phyloP scores from a whole-genome alignment of 345 rosid species.

The Orychophragmus violaceus region DNA sequence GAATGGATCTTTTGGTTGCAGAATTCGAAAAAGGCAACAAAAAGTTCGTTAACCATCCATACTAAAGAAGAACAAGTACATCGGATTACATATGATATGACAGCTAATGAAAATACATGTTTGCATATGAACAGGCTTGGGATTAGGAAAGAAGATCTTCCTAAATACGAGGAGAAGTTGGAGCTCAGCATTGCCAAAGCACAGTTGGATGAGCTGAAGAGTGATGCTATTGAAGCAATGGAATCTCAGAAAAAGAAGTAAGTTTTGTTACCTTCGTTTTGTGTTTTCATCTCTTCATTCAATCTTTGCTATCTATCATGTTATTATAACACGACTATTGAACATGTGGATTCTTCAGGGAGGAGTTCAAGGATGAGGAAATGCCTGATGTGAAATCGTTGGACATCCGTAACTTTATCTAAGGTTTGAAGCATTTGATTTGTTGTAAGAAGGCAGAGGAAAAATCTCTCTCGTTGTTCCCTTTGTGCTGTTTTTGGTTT shows the following conservation, averaged over 20 bases:
- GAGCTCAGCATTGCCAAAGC: constrained; percentile 84
- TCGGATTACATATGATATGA: neutral
- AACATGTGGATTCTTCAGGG: constrained; percentile 40
- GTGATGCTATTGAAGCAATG: constrained; percentile 90
- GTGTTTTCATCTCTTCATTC: neutral
- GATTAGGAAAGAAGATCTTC: constrained; percentile 72
- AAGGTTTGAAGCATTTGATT: constrained; percentile 28
- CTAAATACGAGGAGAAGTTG: constrained; percentile 77
- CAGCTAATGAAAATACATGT: constrained; percentile 4
- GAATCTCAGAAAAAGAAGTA: constrained; percentile 92
- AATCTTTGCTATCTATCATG: neutral
- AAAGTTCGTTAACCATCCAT: constrained; percentile 41
- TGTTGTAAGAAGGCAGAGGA: constrained; percentile 20
- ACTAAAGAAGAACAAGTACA: neutral
- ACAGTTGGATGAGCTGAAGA: constrained; percentile 82
- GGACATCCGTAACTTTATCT: constrained; percentile 90
- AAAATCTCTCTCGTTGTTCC: neutral
- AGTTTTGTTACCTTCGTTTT: neutral
- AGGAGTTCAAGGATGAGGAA: constrained; percentile 84
- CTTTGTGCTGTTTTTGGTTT: constrained; percentile 11
- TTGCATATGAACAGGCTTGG: constrained; percentile 59
- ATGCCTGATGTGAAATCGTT: constrained; percentile 75
- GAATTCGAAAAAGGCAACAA: constrained; percentile 90
- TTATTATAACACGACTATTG: neutral
- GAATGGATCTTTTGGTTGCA: constrained; percentile 74